Evolutionary conservation across 768 basidiomycete genomes (phyloP).

Genomic region (Postia placenta): DNA sequence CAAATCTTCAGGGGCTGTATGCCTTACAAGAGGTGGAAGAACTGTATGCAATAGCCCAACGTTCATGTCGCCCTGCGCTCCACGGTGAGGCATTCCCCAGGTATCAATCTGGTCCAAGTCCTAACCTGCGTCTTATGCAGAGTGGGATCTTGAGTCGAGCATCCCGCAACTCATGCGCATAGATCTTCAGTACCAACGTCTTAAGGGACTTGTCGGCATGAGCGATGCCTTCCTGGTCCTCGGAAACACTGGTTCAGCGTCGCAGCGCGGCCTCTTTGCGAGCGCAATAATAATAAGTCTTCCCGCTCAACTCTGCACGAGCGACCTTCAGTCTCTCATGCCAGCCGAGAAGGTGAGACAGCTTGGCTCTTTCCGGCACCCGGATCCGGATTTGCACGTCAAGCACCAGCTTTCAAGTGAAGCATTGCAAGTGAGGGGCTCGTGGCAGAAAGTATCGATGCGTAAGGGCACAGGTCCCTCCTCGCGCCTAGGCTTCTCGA

Average conservation of each 20-base stretch:
- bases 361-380: constrained; percentile 8
- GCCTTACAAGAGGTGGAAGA: constrained; percentile 25
- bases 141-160: constrained; percentile 26
- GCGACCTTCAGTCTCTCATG: constrained; percentile 6
- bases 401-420: constrained; percentile 5
- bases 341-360: not conserved
- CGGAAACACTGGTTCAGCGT: constrained; percentile 29
- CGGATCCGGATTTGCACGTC: constrained; percentile 9
- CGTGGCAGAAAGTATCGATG: constrained; percentile 28
- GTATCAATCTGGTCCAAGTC: constrained; percentile 4
- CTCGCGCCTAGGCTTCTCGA: constrained; percentile 17
- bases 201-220: constrained; percentile 17
- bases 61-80: constrained; percentile 1
- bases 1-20: constrained; percentile 22
- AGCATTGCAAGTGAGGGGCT: constrained; percentile 28
- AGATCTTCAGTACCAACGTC: constrained; percentile 23
- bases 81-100: constrained; percentile 11
- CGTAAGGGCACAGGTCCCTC: constrained; percentile 23
- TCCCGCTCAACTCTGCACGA: not conserved
- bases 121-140: constrained; percentile 3
- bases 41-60: constrained; percentile 18
- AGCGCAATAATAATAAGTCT: constrained; percentile 1
- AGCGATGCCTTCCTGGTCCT: constrained; percentile 25
- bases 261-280: constrained; percentile 20
- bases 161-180: constrained; percentile 16